Percentiles rank a stretch among this genome's conserved stretches.
Conservation (phyloP, 1,284 basidiomycete genomes). For the Ganoderma multipileum region DNA sequence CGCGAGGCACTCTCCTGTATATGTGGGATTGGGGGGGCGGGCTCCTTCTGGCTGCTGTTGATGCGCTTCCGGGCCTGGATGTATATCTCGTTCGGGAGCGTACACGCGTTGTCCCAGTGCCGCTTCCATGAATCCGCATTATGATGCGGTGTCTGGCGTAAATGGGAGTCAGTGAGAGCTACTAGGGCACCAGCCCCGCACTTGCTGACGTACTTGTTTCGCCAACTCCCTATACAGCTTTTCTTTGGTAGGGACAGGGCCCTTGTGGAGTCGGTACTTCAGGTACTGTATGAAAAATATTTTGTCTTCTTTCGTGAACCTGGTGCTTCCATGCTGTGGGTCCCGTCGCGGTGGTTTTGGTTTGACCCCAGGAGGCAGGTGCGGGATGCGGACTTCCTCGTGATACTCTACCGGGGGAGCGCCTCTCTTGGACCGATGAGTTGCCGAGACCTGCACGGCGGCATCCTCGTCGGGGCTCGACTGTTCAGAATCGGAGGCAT, state of each 20-base stretch:
- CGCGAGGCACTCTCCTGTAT: no score
- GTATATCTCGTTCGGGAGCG: constrained; percentile 19
- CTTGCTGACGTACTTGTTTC: constrained; percentile 7
- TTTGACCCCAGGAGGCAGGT: background rate
- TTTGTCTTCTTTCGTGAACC: constrained; percentile 16
- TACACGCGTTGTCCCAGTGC: constrained; percentile 22
- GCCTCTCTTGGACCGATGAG: constrained; percentile 5
- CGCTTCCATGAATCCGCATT: constrained; percentile 22
- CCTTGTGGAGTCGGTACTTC: constrained; percentile 17
- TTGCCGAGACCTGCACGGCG: background rate
- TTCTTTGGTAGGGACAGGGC: background rate
- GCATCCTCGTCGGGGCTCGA: background rate
- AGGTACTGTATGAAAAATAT: constrained; percentile 19
- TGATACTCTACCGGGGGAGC: constrained; percentile 13
- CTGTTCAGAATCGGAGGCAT: background rate
- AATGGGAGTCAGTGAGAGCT: background rate
- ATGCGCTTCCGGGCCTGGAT: constrained; percentile 5
- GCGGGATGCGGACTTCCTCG: constrained; percentile 13
- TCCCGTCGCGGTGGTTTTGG: constrained; percentile 12
- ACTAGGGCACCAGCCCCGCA: background rate
- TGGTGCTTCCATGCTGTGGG: background rate
- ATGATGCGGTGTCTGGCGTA: constrained; percentile 6
- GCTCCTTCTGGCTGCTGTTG: background rate
- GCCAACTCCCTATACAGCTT: constrained; percentile 16
- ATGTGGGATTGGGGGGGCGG: background rate